Evolutionary conservation across 768 basidiomycete species (phyloP).

Genomic region (Mycena haematopus): DNA sequence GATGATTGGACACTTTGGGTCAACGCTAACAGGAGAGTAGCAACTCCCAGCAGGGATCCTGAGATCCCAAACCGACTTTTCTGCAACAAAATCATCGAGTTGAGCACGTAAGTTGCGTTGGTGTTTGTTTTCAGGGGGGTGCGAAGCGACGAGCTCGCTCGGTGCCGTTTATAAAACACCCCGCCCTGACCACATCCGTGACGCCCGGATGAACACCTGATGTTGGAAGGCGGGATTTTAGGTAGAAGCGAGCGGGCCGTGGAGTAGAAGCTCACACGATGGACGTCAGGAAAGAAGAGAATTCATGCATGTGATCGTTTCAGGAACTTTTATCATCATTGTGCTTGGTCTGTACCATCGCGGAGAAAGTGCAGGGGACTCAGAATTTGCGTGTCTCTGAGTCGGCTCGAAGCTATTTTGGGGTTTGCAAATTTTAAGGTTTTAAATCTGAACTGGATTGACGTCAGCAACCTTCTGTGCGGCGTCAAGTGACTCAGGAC

Average conservation of each 20-base stretch:
- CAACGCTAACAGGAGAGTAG: not conserved
- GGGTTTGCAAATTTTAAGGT: not conserved
- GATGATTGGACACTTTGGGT: not conserved
- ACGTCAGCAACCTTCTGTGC: not conserved
- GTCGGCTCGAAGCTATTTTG: too few relatives aligned
- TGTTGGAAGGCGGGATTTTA: constrained; percentile 3
- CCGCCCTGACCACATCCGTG: constrained; percentile 5
- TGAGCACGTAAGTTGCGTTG: not conserved
- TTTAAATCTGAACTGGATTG: not conserved
- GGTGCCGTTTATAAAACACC: constrained; percentile 10
- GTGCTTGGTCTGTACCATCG: not conserved
- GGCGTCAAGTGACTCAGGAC: constrained; percentile 5
- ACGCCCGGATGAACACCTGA: constrained; percentile 14
- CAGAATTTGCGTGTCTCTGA: not conserved
- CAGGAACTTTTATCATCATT: not conserved
- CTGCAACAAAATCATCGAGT: constrained; percentile 5
- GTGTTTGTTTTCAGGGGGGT: not conserved
- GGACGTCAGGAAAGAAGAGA: constrained; percentile 2
- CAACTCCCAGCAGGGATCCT: constrained; percentile 8
- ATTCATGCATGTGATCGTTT: constrained; percentile 2
- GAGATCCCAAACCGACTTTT: constrained; percentile 12
- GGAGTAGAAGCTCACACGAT: constrained; percentile 3
- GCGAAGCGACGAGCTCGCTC: not conserved
- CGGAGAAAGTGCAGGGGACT: not conserved
- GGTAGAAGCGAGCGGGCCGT: constrained; percentile 14